phyloP scores from a whole-genome alignment of 2,329 filamentous ascomycete genomes.

The Zalaria sp. region DNA sequence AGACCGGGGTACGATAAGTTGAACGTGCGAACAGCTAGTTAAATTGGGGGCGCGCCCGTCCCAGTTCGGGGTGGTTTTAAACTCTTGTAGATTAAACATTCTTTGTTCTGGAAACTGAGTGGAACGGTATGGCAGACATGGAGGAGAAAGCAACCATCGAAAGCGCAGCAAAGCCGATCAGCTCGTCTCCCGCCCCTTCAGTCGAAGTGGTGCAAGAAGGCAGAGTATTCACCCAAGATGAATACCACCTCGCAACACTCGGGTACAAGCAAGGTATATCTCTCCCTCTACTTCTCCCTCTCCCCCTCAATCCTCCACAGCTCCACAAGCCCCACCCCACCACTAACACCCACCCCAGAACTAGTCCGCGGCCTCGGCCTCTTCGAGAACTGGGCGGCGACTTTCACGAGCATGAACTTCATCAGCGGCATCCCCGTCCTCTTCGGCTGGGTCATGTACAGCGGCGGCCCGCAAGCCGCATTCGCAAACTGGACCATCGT shows the following conservation, averaged over 20 bases:
- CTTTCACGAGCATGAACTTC: conserved; percentile 25
- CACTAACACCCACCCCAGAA: background rate
- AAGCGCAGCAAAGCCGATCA: no score
- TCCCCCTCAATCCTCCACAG: background rate
- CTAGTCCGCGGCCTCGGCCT: conserved; percentile 14
- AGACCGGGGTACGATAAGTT: no score
- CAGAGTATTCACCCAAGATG: background rate
- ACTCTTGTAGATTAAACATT: no score
- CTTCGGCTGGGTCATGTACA: conserved; percentile 26
- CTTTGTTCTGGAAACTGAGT: no score
- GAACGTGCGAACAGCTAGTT: no score
- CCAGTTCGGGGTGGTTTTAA: no score
- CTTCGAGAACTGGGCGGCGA: conserved; percentile 24
- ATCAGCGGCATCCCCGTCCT: conserved; percentile 25
- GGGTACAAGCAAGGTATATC: background rate
- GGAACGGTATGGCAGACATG: no score
- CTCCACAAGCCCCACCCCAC: background rate
- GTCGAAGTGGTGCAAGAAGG: background rate
- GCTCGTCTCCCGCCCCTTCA: background rate
- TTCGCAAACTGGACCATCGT: conserved; percentile 27
- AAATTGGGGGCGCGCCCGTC: no score
- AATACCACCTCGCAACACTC: background rate
- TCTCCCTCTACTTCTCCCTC: background rate
- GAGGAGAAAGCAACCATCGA: no score
- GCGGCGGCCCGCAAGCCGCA: conserved; percentile 22